These are phyloP conservation scores for Corymbia citriodora DNA, from an alignment of 441 rosid species.

Conservation along the genomic window DNA sequence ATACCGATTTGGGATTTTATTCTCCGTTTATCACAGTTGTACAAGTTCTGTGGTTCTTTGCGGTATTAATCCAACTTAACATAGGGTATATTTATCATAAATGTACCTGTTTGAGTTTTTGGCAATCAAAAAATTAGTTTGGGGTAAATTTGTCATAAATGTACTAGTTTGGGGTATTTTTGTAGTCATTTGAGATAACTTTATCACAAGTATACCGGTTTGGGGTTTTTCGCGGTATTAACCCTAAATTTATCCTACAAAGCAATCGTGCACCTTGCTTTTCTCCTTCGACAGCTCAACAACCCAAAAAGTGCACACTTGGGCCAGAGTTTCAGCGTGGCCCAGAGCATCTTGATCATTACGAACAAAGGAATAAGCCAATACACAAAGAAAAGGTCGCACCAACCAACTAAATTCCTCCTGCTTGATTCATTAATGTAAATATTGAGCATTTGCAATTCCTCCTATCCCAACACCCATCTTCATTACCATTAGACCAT, in stretches of 20 bases:
- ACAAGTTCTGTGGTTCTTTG: too few species aligned
- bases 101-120: too few species aligned
- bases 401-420: neutral
- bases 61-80: too few species aligned
- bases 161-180: too few species aligned
- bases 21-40: too few species aligned
- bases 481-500: neutral
- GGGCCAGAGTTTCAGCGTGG: neutral
- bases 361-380: neutral
- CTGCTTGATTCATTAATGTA: neutral
- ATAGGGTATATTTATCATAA: too few species aligned
- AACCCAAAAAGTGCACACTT: neutral
- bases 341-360: neutral
- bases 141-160: too few species aligned
- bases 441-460: neutral
- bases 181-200: too few species aligned
- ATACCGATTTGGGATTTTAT: too few species aligned
- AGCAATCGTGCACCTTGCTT: neutral
- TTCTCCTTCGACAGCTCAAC: neutral
- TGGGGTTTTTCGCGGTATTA: too few species aligned
- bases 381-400: neutral
- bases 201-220: too few species aligned
- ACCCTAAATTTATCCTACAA: neutral
- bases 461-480: neutral
- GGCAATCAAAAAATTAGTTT: too few species aligned